Percentiles rank a stretch among this genome's conserved stretches.
Conservation (phyloP, 805 yeast genomes). For the Kurtzmaniella fragi region DNA sequence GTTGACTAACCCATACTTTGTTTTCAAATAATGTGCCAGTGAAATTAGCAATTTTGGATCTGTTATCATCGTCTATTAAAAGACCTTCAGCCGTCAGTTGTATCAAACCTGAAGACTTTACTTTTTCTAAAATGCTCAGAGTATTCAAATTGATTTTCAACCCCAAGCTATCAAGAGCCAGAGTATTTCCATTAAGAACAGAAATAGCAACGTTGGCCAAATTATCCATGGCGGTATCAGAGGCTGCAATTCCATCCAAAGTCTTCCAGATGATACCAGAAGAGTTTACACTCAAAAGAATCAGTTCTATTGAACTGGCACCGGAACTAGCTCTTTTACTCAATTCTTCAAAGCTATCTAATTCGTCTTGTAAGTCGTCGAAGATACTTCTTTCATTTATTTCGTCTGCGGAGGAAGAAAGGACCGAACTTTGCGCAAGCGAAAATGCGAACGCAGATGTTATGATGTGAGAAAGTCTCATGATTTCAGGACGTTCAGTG, state of each 20-base stretch:
- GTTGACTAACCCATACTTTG: slow-evolving; percentile 24
- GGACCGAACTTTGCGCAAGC: not conserved
- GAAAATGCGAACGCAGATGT: too few species aligned
- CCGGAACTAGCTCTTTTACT: slow-evolving; percentile 1
- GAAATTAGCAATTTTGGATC: slow-evolving; percentile 17
- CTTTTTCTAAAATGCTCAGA: slow-evolving; percentile 15
- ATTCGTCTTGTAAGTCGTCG: slow-evolving; percentile 1
- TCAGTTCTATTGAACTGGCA: slow-evolving; percentile 3
- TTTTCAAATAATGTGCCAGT: slow-evolving; percentile 22
- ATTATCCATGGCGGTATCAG: slow-evolving; percentile 23
- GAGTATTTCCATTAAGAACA: slow-evolving; percentile 9
- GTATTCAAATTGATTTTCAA: slow-evolving; percentile 18
- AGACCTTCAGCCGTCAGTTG: slow-evolving; percentile 18
- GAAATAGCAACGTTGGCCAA: slow-evolving; percentile 17
- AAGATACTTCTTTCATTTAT: not conserved
- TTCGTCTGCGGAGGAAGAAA: not conserved
- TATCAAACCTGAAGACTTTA: slow-evolving; percentile 23
- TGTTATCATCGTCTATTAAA: slow-evolving; percentile 24
- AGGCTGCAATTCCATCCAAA: slow-evolving; percentile 24
- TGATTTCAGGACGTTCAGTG: too few species aligned
- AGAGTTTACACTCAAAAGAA: slow-evolving; percentile 15
- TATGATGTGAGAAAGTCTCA: too few species aligned
- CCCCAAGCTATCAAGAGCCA: slow-evolving; percentile 2
- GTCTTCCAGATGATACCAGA: slow-evolving; percentile 18
- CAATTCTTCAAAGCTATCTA: not conserved